Conservation (phyloP, 495 filamentous ascomycete species). For the Podospora fimiseda region DNA sequence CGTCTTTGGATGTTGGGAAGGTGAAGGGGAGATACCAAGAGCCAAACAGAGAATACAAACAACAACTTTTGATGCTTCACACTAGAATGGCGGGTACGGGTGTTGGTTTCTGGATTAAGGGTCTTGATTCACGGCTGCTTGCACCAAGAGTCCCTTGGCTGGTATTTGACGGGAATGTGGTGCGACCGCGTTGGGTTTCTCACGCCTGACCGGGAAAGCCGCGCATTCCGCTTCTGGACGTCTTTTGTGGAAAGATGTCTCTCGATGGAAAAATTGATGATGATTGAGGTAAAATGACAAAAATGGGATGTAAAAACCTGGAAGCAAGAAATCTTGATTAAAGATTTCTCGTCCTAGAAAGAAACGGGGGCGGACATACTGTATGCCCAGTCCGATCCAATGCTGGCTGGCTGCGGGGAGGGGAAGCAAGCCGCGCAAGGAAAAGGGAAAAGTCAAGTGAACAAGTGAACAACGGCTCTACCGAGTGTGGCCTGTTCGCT, state of each 20-base stretch:
- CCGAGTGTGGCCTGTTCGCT: background rate
- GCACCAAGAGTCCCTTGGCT: background rate
- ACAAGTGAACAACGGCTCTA: background rate
- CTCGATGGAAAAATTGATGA: too few relatives aligned
- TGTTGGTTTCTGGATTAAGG: slow-evolving; percentile 1
- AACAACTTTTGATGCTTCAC: background rate
- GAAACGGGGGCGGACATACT: background rate
- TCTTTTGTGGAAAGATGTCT: background rate
- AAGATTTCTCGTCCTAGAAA: background rate
- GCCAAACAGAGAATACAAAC: background rate
- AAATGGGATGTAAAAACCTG: background rate
- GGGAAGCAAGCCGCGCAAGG: background rate
- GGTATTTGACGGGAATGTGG: slow-evolving; percentile 13
- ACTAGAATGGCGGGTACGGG: background rate
- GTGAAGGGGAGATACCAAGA: background rate
- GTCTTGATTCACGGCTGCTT: background rate
- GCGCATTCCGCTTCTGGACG: slow-evolving; percentile 11
- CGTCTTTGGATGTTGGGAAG: background rate
- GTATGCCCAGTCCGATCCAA: background rate
- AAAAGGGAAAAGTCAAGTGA: background rate
- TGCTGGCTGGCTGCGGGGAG: slow-evolving; percentile 3
- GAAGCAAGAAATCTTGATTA: slow-evolving; percentile 6
- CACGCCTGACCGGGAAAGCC: background rate
- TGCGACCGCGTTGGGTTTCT: slow-evolving; percentile 6
- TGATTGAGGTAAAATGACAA: background rate